Evolutionary conservation across 805 yeast genomes (phyloP), one percentile per base, ranked within the genome.

Genomic region (Vanderwaltozyma polyspora): DNA sequence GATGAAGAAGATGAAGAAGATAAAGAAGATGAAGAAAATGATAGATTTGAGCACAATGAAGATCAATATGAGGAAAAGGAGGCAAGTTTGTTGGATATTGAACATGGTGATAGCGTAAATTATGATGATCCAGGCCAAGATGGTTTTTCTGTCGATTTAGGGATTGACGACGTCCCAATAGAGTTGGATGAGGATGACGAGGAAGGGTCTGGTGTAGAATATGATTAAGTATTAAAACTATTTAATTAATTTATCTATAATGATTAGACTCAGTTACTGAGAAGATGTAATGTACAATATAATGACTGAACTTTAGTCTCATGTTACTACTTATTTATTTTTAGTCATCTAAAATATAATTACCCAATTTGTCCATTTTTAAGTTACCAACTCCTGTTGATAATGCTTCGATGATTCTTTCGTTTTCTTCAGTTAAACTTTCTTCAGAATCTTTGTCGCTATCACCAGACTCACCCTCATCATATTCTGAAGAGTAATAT

Each of bases 301-400:
- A 14, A 27, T 19, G 21, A 25, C 16, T 10, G 6, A 9, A 10
- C 6, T 25, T 8, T 9, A 25, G 27, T 10, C 6, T 10, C n/a
- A 27, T 27, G 13, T 19, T 14, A 14, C 29, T 19, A 25, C 28
- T 18, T 25, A 21, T 14, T 28, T 9, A 13, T 28, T 15, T 16
- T 39, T 36, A 47, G 7, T 57, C 62, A 25, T 79, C 83, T 25
- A 83, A 53, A 23, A 81, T 76, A 52, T 83, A 83, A 57, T 83
- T 83, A 27, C 94, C 94, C 29, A 83, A 54, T 46, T 76, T 80
- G 52, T 83, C 94, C 79, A 79, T 76, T 52, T 79, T 80, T 43
- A 83, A 57, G n/a, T 74, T 67, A 31, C 69, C 65, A 3, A 68
- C 71, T 15, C 89, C 91, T 5, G 59, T 53, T 10, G 76, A 72